These are phyloP conservation scores for Pyricularia sp. DNA, from an alignment of 2,329 filamentous ascomycete species.

Conservation along the genomic window DNA sequence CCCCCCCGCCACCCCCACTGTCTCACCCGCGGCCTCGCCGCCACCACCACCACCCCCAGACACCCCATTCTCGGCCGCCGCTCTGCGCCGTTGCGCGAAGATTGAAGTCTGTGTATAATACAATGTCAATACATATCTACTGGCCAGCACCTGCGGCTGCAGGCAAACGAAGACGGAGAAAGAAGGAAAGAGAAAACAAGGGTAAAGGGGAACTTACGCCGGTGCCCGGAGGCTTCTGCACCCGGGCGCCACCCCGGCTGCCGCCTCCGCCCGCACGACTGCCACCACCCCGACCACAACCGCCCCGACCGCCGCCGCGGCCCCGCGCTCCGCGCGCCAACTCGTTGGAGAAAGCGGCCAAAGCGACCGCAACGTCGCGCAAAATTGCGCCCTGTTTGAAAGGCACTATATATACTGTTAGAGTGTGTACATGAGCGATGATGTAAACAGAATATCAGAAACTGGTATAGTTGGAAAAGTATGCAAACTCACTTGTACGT, in stretches of 20 bases:
- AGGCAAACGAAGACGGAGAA: not conserved
- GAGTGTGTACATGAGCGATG: too few relatives aligned
- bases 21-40: too few relatives aligned
- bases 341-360: not conserved
- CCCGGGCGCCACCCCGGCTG: not conserved
- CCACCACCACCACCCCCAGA: not conserved
- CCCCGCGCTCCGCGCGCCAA: not conserved
- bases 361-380: too few relatives aligned
- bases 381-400: too few relatives aligned
- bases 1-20: too few relatives aligned
- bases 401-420: too few relatives aligned
- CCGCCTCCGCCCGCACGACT: too few relatives aligned
- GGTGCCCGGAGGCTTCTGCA: not conserved
- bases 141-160: not conserved
- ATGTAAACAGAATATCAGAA: too few relatives aligned
- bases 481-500: too few relatives aligned
- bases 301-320: not conserved
- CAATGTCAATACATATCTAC: too few relatives aligned
- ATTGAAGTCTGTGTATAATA: not conserved
- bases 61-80: not conserved
- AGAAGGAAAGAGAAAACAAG: not conserved
- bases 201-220: not conserved
- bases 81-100: not conserved
- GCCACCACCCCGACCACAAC: not conserved
- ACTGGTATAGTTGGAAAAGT: too few relatives aligned